Percentiles rank a stretch among this genome's conserved stretches.
Conservation (phyloP, 495 filamentous ascomycete species). For the Aspergillus steynii region DNA sequence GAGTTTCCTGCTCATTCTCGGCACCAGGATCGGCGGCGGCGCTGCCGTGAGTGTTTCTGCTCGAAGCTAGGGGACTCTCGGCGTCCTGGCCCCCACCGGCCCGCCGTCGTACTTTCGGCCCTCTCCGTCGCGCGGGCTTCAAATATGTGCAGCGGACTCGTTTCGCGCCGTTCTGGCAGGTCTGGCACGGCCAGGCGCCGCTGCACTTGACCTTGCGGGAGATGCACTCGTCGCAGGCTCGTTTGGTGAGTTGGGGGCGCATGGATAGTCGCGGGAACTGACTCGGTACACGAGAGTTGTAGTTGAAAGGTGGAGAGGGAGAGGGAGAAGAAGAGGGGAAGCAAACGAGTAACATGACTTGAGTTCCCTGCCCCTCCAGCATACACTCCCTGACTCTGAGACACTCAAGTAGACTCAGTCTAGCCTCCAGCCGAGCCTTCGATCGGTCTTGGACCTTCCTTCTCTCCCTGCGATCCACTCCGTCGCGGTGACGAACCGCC, state of each 20-base stretch:
- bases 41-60: neutral
- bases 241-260: conserved; percentile 25
- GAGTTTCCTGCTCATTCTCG: neutral
- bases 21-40: neutral
- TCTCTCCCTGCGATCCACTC: neutral
- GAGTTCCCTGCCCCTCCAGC: too few species aligned
- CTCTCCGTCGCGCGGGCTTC: conserved; percentile 28
- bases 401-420: too few species aligned
- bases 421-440: neutral
- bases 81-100: neutral
- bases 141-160: conserved; percentile 31
- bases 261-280: neutral
- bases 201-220: conserved; percentile 36
- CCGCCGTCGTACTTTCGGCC: conserved; percentile 28
- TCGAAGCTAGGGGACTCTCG: too few species aligned
- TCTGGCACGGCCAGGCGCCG: conserved; percentile 32
- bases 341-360: neutral
- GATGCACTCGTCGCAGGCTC: conserved; percentile 36
- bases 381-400: too few species aligned
- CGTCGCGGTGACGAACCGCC: neutral
- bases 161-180: conserved; percentile 24
- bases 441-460: neutral
- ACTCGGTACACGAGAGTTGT: too few species aligned
- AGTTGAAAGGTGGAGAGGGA: neutral
- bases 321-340: neutral